Evolutionary conservation across 331 rosid species (phyloP), one percentile per base, ranked within the genome.

Genomic region (Dryas integrifolia): DNA sequence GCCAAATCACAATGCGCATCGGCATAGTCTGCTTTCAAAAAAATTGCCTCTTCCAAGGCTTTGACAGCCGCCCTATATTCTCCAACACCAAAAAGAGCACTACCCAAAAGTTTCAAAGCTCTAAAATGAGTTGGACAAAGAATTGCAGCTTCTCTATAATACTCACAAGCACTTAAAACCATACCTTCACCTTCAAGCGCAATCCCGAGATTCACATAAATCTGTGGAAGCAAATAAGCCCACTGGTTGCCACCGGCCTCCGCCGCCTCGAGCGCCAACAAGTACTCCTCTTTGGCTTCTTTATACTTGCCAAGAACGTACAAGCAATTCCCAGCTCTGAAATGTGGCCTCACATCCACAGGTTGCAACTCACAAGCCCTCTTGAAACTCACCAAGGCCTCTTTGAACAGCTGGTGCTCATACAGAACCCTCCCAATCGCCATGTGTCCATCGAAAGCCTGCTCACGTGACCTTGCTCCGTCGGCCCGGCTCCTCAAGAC

Each of bases 141-240:
- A 76, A 85, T 85, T 4, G 88, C 88, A 81, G 88, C 88, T 46
- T 85, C 88, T 69, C 88, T 81, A 63, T 85, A 85, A 58, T 85
- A 85, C 75, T 85, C 88, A 48, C 88, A 81, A 69, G 88, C 88
- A 69, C 88, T 85, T 70, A 85, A 78, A 64, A 85, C 86, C 88
- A 85, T 85, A 76, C 88, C 88, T 81, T 85, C 88, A 15, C 88
- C 84, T 81, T 85, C 88, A 58, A 85, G 84, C 4, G 88, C 79
- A 73, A 85, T 85, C 30, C 88, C 88, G n/a, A 85, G 84, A 12
- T 85, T 85, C 47, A 81, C 88, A 65, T 85, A 85, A 69, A 85
- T 85, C 73, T 85, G 88, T 2, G 88, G 86, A 72, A 81, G 84
- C 82, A 85, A 45, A 85, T 85, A 81, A 12, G 84, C 86, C 88